Conservation (phyloP, 2,329 filamentous ascomycete species). For the Colletotrichum tabaci region DNA sequence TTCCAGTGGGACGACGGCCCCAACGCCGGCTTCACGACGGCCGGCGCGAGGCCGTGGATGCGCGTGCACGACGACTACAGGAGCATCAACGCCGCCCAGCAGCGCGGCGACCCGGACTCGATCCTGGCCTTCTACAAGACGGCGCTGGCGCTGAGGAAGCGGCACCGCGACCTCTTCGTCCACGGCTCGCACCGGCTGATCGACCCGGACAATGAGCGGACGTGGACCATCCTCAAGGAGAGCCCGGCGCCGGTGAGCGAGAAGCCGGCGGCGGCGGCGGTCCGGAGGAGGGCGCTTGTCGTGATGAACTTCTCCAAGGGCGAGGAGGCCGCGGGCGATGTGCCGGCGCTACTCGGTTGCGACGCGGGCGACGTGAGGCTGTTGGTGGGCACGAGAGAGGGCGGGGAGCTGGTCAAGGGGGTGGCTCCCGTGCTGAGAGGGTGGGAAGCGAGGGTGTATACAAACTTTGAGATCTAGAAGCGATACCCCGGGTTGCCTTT, state of each 20-base stretch:
- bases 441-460: slow-evolving; percentile 51
- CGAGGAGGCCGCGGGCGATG: slow-evolving; percentile 47
- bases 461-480: slow-evolving; percentile 42
- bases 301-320: slow-evolving; percentile 63
- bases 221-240: slow-evolving; percentile 70
- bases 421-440: slow-evolving; percentile 40
- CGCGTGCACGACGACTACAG: slow-evolving; percentile 72
- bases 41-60: slow-evolving; percentile 73
- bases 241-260: slow-evolving; percentile 43
- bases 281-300: slow-evolving; percentile 54
- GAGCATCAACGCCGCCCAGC: slow-evolving; percentile 69
- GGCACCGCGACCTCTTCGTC: slow-evolving; percentile 72
- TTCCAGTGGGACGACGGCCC: slow-evolving; percentile 75
- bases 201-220: slow-evolving; percentile 63
- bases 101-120: slow-evolving; percentile 60
- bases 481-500: background rate
- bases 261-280: slow-evolving; percentile 17
- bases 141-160: slow-evolving; percentile 66
- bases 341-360: slow-evolving; percentile 46
- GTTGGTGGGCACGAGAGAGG: slow-evolving; percentile 48
- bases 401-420: slow-evolving; percentile 8
- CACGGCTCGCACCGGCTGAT: slow-evolving; percentile 72
- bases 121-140: slow-evolving; percentile 74
- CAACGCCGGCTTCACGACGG: slow-evolving; percentile 73
- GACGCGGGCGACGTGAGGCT: slow-evolving; percentile 42